Evolutionary conservation across 805 yeast species (phyloP), one percentile per base, ranked within the genome.

Genomic region (Saccharomycopsis lassenensis): DNA sequence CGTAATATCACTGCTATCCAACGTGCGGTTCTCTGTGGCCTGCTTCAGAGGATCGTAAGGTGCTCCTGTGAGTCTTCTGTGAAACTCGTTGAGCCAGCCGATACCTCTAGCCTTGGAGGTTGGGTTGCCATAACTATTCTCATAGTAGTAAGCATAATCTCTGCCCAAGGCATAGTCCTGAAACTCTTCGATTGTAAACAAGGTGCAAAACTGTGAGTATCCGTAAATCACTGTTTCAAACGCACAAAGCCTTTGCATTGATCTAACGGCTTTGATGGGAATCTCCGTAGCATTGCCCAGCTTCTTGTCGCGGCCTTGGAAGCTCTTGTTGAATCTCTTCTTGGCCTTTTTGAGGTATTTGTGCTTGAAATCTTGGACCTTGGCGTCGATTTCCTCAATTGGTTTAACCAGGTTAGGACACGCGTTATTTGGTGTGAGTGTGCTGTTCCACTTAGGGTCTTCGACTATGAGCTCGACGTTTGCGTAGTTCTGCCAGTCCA

Each of bases 161-260:
- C 61, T 61, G 12, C 65, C 59, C 55, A 81, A 83, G 32, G 74
- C 74, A 47, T 65, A 68, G 24, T 67, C 69, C 35, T 77, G 56
- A 61, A 72, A 75, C 43, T 82, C 87, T 14, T 74, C 75, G 46
- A 65, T 64, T 29, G 84, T 75, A 57, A 83, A 74, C 21, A 77
- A 62, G 25, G 66, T 64, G 56, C 91, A 82, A 44, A 80, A 72
- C 21, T 67, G 64, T 12, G 89, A 78, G 36, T 57, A 52, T 8
- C 91, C 93, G 38, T 62, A 64, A 7, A 72, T 80, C 38, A 80
- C 81, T 30, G 80, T 57, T 55, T 83, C 94, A 52, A 65, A 82
- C 2, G 82, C 85, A 58, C 93, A 81, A 57, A 74, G 65, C 11
- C 63, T 60, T 48, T 78, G 74, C 46, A 81, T 49, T 16, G 53